These are phyloP conservation scores for Termitomyces heimii DNA, from an alignment of 768 basidiomycete genomes.

Conservation along the genomic window DNA sequence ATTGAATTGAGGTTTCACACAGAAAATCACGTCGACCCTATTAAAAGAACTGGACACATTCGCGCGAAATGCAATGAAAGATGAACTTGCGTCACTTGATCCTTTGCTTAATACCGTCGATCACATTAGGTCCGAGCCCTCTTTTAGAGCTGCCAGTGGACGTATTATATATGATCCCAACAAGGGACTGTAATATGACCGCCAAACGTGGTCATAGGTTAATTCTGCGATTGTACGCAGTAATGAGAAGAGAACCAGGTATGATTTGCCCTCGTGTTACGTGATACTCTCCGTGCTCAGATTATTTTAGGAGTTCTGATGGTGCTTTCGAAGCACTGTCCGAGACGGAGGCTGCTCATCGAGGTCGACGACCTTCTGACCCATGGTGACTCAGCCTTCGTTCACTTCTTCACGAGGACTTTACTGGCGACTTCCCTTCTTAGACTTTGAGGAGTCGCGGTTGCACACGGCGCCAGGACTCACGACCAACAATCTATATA, in stretches of 20 bases:
- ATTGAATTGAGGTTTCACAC: conserved; percentile 20
- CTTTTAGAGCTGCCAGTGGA: not conserved
- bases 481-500: not conserved
- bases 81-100: conserved; percentile 78
- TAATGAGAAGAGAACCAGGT: not conserved
- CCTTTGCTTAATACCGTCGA: conserved; percentile 49
- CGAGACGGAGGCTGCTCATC: not conserved
- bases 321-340: not conserved
- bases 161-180: conserved; percentile 8
- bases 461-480: not conserved
- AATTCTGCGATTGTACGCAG: not conserved
- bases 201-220: not conserved
- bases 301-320: not conserved
- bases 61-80: conserved; percentile 74
- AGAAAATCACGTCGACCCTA: conserved; percentile 82
- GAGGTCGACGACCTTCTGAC: not conserved
- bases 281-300: not conserved
- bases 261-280: not conserved
- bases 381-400: not conserved
- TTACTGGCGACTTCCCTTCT: not conserved
- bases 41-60: conserved; percentile 83
- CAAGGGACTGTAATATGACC: conserved; percentile 7
- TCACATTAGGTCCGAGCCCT: not conserved
- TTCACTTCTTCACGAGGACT: not conserved
- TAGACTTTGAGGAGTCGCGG: not conserved